Conservation (phyloP, 257 asterid genomes). For the Sherardia arvensis region DNA sequence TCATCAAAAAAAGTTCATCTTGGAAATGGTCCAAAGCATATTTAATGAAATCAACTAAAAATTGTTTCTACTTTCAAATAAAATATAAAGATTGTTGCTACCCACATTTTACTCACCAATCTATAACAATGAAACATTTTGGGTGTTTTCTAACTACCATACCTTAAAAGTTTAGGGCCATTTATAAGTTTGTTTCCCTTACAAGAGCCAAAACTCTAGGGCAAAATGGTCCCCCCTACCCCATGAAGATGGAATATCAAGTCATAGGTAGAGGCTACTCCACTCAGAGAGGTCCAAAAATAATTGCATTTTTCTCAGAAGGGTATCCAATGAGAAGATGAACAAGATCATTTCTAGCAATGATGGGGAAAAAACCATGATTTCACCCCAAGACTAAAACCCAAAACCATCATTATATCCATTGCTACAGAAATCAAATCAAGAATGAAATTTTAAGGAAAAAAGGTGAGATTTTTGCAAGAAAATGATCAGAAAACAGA, state of each 20-base stretch:
- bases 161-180: neutral
- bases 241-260: neutral
- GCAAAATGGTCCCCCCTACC: neutral
- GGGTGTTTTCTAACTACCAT: neutral
- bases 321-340: slow-evolving; percentile 20
- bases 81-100: too few relatives aligned
- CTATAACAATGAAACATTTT: neutral
- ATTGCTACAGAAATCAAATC: neutral
- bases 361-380: neutral
- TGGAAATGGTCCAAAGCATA: neutral
- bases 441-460: neutral
- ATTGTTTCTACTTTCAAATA: neutral
- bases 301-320: slow-evolving; percentile 10
- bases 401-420: neutral
- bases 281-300: neutral
- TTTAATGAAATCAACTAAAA: neutral
- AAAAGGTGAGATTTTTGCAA: neutral
- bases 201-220: neutral
- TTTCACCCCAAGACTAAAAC: neutral
- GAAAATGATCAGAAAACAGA: slow-evolving; percentile 16
- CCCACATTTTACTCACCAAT: neutral
- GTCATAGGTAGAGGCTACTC: slow-evolving; percentile 1
- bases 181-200: neutral
- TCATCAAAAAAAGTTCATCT: neutral
- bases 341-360: neutral